Evolutionary conservation across 768 basidiomycete species (phyloP).

Genomic region (Boletus edulis): DNA sequence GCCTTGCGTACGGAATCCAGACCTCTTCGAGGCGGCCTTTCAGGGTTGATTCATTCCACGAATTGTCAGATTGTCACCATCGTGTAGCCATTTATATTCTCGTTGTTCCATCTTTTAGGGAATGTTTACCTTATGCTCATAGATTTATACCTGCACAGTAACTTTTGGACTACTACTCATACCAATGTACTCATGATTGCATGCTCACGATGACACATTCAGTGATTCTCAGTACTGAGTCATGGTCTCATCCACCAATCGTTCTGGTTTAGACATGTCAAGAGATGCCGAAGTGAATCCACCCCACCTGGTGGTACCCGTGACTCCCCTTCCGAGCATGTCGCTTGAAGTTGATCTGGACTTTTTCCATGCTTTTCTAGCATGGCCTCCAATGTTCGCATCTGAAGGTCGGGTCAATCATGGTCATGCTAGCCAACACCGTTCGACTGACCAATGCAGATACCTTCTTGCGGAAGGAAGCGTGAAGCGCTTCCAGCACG

Average conservation of each 20-base stretch:
- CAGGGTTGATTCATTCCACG: slow-evolving; percentile 28
- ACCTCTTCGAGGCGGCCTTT: slow-evolving; percentile 33
- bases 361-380: slow-evolving; percentile 49
- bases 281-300: slow-evolving; percentile 52
- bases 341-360: slow-evolving; percentile 21
- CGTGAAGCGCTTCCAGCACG: slow-evolving; percentile 51
- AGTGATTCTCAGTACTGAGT: not conserved
- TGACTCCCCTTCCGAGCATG: slow-evolving; percentile 27
- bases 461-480: slow-evolving; percentile 55
- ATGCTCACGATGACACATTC: not conserved
- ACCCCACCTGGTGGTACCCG: slow-evolving; percentile 47
- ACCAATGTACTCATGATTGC: not conserved
- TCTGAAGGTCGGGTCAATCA: slow-evolving; percentile 36
- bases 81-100: slow-evolving; percentile 8
- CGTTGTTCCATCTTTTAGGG: slow-evolving; percentile 3
- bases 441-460: slow-evolving; percentile 49
- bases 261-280: slow-evolving; percentile 50
- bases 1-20: slow-evolving; percentile 2
- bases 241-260: slow-evolving; percentile 51
- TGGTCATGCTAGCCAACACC: not conserved
- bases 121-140: slow-evolving; percentile 21
- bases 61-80: slow-evolving; percentile 1
- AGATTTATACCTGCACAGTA: slow-evolving; percentile 13
- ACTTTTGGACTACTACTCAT: slow-evolving; percentile 1
- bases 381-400: slow-evolving; percentile 51